A percentile compares a stretch with the other conserved stretches of the same genome.
Conservation (phyloP, 345 rosid genomes). For the Dipteronia dyeriana region DNA sequence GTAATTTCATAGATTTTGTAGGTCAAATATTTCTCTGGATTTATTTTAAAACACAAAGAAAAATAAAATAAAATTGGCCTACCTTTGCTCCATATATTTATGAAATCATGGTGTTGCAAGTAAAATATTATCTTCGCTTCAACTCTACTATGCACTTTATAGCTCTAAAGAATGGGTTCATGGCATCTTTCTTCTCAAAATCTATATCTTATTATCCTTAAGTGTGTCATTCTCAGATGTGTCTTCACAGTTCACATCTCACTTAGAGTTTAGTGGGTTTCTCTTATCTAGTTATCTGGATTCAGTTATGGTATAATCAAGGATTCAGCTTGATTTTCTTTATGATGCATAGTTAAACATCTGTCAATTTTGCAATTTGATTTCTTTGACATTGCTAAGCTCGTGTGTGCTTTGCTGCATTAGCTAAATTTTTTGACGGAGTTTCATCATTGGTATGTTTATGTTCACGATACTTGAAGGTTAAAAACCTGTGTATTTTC, state of each 20-base stretch:
- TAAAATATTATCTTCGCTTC: not conserved
- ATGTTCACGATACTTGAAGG: not conserved
- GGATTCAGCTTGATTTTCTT: not conserved
- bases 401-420: not conserved
- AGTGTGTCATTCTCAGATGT: not conserved
- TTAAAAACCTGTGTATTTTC: not conserved
- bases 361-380: not conserved
- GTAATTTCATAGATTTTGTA: not conserved
- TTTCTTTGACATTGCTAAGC: not conserved
- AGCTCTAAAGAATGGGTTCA: not conserved
- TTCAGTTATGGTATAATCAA: not conserved
- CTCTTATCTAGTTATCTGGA: not conserved
- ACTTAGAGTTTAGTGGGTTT: not conserved
- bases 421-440: constrained; percentile 7
- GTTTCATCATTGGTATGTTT: not conserved
- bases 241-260: not conserved
- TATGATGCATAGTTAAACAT: not conserved
- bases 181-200: not conserved
- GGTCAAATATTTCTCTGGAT: not conserved
- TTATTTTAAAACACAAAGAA: not conserved
- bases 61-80: not conserved
- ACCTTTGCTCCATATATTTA: not conserved
- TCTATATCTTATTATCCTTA: not conserved
- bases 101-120: not conserved
- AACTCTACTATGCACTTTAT: not conserved